Evolutionary conservation across 495 filamentous ascomycete genomes (phyloP).

Genomic region (Penicillium fimorum): DNA sequence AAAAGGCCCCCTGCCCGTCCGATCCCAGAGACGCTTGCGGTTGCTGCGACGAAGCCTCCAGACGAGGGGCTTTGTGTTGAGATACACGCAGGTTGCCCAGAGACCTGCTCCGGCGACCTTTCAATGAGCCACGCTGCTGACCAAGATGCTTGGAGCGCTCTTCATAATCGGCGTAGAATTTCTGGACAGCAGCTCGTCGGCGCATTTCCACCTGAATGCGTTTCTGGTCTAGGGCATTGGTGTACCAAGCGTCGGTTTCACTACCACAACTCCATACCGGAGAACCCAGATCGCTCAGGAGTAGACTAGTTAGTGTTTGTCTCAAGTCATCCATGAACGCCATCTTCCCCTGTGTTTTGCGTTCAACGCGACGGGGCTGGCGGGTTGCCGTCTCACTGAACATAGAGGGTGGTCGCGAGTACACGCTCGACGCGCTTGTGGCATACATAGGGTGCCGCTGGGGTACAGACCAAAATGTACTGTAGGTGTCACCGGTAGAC

Average conservation of each 20-base stretch:
- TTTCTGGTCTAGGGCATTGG: slow-evolving; percentile 68
- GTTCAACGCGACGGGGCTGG: slow-evolving; percentile 37
- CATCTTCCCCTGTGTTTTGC: slow-evolving; percentile 49
- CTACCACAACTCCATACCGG: slow-evolving; percentile 79
- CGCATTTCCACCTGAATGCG: slow-evolving; percentile 74
- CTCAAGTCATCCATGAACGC: slow-evolving; percentile 74
- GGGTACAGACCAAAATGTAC: slow-evolving; percentile 87
- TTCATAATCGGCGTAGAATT: slow-evolving; percentile 44
- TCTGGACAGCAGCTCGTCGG: slow-evolving; percentile 53
- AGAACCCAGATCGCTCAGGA: slow-evolving; percentile 86
- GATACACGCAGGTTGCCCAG: slow-evolving; percentile 19
- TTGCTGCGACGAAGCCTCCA: background rate
- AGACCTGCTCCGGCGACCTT: slow-evolving; percentile 38
- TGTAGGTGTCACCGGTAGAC: slow-evolving; percentile 71
- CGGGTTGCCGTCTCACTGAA: slow-evolving; percentile 39
- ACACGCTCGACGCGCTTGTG: slow-evolving; percentile 55
- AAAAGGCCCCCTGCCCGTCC: slow-evolving; percentile 49
- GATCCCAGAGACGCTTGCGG: background rate
- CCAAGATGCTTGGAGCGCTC: slow-evolving; percentile 28
- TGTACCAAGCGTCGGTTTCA: slow-evolving; percentile 92
- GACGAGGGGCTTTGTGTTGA: slow-evolving; percentile 1
- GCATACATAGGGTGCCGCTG: slow-evolving; percentile 60
- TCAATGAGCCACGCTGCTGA: slow-evolving; percentile 24
- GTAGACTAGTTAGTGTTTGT: slow-evolving; percentile 75
- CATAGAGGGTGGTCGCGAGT: slow-evolving; percentile 48